Percentiles rank a stretch among this genome's conserved stretches.
These are phyloP conservation scores for Acrocalymma vagum DNA, from an alignment of 2,329 filamentous ascomycete species.

Conservation along the genomic window DNA sequence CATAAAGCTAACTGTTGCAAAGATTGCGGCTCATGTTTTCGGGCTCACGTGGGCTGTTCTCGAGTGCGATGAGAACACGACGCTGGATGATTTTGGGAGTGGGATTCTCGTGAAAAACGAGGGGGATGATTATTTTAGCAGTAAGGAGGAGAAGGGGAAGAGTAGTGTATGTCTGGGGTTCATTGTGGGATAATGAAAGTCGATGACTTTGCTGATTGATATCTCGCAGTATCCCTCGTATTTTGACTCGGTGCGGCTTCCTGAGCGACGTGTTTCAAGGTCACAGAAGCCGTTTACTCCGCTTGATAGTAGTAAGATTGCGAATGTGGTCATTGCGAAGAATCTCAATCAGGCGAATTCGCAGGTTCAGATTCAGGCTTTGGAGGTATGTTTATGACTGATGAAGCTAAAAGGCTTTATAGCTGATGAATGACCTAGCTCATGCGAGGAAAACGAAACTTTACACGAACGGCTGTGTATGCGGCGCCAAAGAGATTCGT, in stretches of 20 bases:
- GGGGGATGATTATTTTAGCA: constrained; percentile 31
- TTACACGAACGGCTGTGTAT: constrained; percentile 77
- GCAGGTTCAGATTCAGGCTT: constrained; percentile 81
- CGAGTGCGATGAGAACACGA: constrained; percentile 76
- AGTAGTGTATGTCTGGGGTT: constrained; percentile 21
- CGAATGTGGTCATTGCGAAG: constrained; percentile 83
- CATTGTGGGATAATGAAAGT: background rate
- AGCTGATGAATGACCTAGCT: constrained; percentile 67
- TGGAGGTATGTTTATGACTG: constrained; percentile 57
- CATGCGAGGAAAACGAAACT: constrained; percentile 79
- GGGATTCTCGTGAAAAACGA: constrained; percentile 66
- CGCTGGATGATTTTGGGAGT: constrained; percentile 81
- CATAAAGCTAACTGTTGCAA: constrained; percentile 19
- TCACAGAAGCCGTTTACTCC: constrained; percentile 38
- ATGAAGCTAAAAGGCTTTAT: no score
- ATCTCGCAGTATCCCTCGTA: constrained; percentile 21
- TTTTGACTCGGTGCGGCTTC: constrained; percentile 24
- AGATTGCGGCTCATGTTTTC: constrained; percentile 77
- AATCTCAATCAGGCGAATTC: constrained; percentile 78
- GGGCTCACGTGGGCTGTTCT: constrained; percentile 74
- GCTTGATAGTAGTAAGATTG: constrained; percentile 66
- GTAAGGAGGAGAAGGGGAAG: constrained; percentile 10
- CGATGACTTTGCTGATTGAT: constrained; percentile 15
- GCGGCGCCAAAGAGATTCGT: constrained; percentile 80
- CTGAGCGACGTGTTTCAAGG: constrained; percentile 40